Conservation (phyloP, 495 filamentous ascomycete genomes). For the Hamigera avellanea region DNA sequence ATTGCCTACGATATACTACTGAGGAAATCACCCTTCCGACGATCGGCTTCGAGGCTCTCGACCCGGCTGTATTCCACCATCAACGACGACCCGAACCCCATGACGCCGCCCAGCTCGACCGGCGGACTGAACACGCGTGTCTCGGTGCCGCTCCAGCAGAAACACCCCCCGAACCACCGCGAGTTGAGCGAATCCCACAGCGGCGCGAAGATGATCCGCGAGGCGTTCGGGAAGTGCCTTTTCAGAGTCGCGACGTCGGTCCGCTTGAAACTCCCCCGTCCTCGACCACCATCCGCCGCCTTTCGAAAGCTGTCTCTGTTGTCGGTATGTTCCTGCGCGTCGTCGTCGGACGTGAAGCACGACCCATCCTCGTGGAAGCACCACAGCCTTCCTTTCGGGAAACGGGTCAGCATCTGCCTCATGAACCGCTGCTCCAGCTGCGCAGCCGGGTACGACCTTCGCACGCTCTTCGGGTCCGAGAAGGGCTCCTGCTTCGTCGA, state of each 20-base stretch:
- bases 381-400: slow-evolving; percentile 8
- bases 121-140: slow-evolving; percentile 11
- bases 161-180: slow-evolving; percentile 48
- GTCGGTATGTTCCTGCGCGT: slow-evolving; percentile 30
- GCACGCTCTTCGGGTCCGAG: background rate
- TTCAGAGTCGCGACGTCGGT: slow-evolving; percentile 12
- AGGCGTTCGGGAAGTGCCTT: slow-evolving; percentile 15
- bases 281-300: slow-evolving; percentile 5
- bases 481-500: background rate
- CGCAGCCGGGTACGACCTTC: background rate
- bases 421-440: slow-evolving; percentile 7
- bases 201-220: slow-evolving; percentile 34
- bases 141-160: slow-evolving; percentile 35
- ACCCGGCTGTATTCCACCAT: slow-evolving; percentile 48
- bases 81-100: slow-evolving; percentile 47
- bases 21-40: slow-evolving; percentile 51
- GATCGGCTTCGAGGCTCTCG: slow-evolving; percentile 26
- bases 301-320: slow-evolving; percentile 12
- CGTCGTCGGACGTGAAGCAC: slow-evolving; percentile 7
- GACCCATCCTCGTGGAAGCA: slow-evolving; percentile 8
- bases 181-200: slow-evolving; percentile 48
- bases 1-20: slow-evolving; percentile 44
- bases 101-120: slow-evolving; percentile 20
- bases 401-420: slow-evolving; percentile 6
- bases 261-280: slow-evolving; percentile 1